These are phyloP conservation scores for Ulota crispa DNA, from an alignment of 225 moss, liverwort and hornwort genomes.

Conservation along the genomic window DNA sequence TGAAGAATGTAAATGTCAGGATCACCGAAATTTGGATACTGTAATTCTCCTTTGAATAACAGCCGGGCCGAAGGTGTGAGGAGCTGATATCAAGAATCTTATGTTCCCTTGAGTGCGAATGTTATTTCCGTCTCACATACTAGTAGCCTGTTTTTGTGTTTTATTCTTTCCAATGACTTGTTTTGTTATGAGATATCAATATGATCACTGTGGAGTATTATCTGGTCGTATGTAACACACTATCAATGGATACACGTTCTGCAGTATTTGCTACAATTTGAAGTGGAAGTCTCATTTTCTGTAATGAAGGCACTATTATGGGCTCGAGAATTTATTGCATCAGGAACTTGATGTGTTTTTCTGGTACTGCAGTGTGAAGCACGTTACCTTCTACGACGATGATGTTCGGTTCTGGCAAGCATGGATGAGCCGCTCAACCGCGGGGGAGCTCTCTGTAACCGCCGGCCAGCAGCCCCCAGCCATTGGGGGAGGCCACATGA, in stretches of 20 bases:
- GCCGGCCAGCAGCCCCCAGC: conserved; percentile 59
- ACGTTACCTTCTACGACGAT: conserved; percentile 97
- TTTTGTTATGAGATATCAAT: not conserved
- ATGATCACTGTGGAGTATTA: not conserved
- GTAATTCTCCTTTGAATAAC: not conserved
- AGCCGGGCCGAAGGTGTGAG: not conserved
- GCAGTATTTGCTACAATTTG: not conserved
- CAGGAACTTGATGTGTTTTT: conserved; percentile 1
- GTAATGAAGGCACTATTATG: not conserved
- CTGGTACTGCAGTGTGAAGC: conserved; percentile 80
- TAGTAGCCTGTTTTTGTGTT: not conserved
- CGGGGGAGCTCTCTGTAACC: conserved; percentile 71
- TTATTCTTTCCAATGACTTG: not conserved
- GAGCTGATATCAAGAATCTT: not conserved
- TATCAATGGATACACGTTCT: not conserved
- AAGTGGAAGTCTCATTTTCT: not conserved
- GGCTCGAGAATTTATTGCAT: not conserved
- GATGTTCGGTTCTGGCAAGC: conserved; percentile 99
- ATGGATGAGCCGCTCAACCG: conserved; percentile 87
- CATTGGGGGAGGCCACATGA: conserved; percentile 77
- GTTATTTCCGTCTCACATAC: not conserved
- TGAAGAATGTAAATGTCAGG: not conserved
- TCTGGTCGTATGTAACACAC: not conserved
- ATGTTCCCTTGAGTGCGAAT: not conserved
- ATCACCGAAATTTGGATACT: not conserved